Evolutionary conservation across 495 filamentous ascomycete species (phyloP).

Genomic region (Neurospora sp.): DNA sequence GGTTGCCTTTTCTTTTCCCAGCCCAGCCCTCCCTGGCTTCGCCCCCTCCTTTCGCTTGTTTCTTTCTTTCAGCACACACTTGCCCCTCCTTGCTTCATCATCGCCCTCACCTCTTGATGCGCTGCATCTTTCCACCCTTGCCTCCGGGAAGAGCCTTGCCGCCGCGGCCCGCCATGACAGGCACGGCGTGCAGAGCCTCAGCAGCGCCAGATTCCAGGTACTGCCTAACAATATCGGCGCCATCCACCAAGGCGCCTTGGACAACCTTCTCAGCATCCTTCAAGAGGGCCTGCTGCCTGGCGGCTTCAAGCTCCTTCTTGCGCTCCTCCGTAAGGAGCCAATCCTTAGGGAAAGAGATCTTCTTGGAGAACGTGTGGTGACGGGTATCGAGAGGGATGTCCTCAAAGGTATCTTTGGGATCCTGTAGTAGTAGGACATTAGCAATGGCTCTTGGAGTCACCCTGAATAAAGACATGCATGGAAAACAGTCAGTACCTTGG

Average conservation of each 20-base stretch:
- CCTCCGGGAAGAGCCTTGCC: neutral
- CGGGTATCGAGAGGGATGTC: constrained; percentile 87
- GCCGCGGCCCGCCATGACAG: neutral
- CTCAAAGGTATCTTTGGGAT: constrained; percentile 67
- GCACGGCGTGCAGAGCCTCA: neutral
- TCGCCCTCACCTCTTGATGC: neutral
- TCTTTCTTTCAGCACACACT: neutral
- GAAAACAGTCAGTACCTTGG: constrained; percentile 41
- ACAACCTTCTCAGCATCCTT: constrained; percentile 36
- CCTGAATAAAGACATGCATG: neutral
- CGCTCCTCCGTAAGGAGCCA: constrained; percentile 72
- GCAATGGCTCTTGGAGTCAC: neutral
- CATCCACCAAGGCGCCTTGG: constrained; percentile 45
- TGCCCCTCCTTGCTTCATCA: neutral
- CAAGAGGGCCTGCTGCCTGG: constrained; percentile 38
- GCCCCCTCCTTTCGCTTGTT: neutral
- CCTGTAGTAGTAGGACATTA: constrained; percentile 23
- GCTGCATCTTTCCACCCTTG: neutral
- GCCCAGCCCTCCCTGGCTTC: neutral
- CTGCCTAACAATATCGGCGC: constrained; percentile 38
- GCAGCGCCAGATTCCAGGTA: constrained; percentile 16
- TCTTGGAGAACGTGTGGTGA: constrained; percentile 66
- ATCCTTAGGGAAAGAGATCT: constrained; percentile 61
- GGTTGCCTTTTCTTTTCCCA: neutral
- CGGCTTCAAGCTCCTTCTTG: constrained; percentile 49